Conservation (phyloP, 1,139 yeast genomes). For the Pichiaceae sp. region DNA sequence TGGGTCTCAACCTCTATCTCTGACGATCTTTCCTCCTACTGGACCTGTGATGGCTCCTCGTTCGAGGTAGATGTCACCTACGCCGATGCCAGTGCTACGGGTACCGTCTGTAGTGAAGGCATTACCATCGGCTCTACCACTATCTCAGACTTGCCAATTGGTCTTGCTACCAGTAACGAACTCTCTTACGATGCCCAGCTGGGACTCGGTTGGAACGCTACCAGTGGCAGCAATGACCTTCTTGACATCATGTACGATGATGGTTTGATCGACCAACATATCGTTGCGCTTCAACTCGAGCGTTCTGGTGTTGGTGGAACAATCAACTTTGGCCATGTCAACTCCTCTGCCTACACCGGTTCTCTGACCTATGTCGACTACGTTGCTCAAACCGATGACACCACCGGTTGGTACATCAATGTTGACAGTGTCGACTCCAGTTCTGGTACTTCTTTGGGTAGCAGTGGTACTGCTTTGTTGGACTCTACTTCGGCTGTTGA, state of each 20-base stretch:
- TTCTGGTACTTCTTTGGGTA: conserved; percentile 13
- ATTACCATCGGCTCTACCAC: neutral
- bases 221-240: conserved; percentile 19
- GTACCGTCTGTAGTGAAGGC: conserved; percentile 1
- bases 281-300: conserved; percentile 46
- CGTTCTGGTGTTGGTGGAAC: conserved; percentile 27
- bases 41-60: conserved; percentile 28
- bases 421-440: conserved; percentile 7
- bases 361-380: conserved; percentile 10
- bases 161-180: conserved; percentile 36
- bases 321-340: conserved; percentile 14
- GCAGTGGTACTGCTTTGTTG: conserved; percentile 16
- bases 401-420: conserved; percentile 11
- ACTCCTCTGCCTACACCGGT: conserved; percentile 11
- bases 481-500: conserved; percentile 11
- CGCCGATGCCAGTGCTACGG: conserved; percentile 1
- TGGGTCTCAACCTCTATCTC: conserved; percentile 26
- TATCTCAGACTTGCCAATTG: conserved; percentile 35
- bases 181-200: conserved; percentile 36
- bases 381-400: neutral
- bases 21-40: conserved; percentile 13
- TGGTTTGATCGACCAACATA: conserved; percentile 39
- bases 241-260: conserved; percentile 34
- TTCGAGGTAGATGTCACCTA: conserved; percentile 8
- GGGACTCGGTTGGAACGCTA: conserved; percentile 45